These are phyloP conservation scores for Nakazawaea ernobii DNA, from an alignment of 805 yeast species.

Conservation along the genomic window DNA sequence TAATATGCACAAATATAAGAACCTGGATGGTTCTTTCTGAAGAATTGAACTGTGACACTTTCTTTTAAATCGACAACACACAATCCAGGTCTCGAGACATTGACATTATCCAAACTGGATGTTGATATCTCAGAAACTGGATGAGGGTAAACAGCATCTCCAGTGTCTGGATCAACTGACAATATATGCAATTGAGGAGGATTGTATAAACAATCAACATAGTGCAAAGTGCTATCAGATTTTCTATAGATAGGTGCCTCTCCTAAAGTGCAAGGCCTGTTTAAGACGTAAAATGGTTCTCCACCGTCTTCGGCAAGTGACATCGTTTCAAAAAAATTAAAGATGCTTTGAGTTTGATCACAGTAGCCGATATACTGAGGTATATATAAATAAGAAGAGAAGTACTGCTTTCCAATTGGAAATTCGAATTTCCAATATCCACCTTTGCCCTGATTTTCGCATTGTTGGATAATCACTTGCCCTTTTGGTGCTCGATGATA, in stretches of 20 bases:
- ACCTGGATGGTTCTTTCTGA: constrained; percentile 23
- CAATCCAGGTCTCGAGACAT: constrained; percentile 18
- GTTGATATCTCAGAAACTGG: constrained; percentile 11
- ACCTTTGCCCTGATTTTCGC: no score
- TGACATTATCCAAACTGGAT: constrained; percentile 12
- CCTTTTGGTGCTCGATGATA: no score
- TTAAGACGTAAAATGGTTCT: constrained; percentile 16
- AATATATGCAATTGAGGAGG: constrained; percentile 23
- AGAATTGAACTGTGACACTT: constrained; percentile 25
- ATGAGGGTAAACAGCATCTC: constrained; percentile 15
- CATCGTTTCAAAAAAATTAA: not conserved
- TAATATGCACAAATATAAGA: constrained; percentile 26
- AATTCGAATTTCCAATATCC: no score
- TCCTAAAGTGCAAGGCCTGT: constrained; percentile 24
- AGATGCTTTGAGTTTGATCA: not conserved
- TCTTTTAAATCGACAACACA: constrained; percentile 19
- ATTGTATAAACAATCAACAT: constrained; percentile 22
- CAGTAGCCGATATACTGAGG: not conserved
- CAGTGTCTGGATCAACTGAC: constrained; percentile 19
- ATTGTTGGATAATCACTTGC: no score
- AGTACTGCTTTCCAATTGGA: no score
- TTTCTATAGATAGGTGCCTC: constrained; percentile 28
- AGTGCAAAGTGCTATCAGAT: constrained; percentile 27
- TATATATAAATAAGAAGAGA: no score
- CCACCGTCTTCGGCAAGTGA: constrained; percentile 2